Evolutionary conservation across 306 rosid genomes (phyloP).

Genomic region (Citrullus mucosospermus): DNA sequence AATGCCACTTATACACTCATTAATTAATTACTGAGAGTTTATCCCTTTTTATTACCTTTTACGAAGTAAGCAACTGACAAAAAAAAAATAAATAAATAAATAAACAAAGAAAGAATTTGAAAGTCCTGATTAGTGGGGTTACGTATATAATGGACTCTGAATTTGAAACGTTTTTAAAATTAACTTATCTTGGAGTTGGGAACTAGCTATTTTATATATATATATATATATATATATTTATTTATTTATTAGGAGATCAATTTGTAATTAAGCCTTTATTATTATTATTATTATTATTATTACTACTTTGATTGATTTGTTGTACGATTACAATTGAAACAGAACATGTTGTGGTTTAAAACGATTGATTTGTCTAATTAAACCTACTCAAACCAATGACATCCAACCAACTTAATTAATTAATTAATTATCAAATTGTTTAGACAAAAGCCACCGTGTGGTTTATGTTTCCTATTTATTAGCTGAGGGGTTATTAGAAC

Average conservation of each 20-base stretch:
- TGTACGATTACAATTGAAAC: not conserved
- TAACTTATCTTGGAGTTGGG: not conserved
- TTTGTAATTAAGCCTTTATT: not conserved
- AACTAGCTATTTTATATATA: not conserved
- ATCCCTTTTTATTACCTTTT: not conserved
- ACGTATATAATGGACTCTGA: not conserved
- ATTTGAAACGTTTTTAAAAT: not conserved
- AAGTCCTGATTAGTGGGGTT: not conserved
- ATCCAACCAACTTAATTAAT: not conserved
- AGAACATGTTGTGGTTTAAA: not conserved
- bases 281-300: not conserved
- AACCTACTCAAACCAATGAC: slow-evolving; percentile 2
- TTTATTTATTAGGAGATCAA: not conserved
- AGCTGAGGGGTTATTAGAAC: slow-evolving; percentile 7
- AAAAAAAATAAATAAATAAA: too few relatives aligned
- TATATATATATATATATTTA: too few relatives aligned
- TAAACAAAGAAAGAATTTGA: not conserved
- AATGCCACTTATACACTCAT: not conserved
- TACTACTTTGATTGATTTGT: not conserved
- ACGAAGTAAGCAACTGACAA: too few relatives aligned
- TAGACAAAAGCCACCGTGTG: not conserved
- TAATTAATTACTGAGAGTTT: not conserved
- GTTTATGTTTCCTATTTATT: not conserved
- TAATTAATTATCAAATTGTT: not conserved
- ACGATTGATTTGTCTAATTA: slow-evolving; percentile 2